Conservation (phyloP, 148 eudicot species). For the Rhododendron ferrugineum region DNA sequence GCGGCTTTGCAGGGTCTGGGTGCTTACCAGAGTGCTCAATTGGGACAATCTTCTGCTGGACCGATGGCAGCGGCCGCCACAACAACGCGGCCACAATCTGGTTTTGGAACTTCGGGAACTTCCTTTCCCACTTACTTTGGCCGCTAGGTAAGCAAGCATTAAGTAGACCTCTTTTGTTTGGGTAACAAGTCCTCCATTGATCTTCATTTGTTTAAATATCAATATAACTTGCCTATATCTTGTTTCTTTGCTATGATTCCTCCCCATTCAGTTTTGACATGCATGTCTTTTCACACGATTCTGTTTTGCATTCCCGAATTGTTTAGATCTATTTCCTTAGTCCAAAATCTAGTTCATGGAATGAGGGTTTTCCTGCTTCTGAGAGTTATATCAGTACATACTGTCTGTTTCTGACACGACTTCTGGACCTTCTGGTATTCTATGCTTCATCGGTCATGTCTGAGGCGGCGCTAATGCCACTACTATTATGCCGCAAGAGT, state of each 20-base stretch:
- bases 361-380: neutral
- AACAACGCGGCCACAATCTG: slow-evolving; percentile 17
- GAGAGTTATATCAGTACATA: neutral
- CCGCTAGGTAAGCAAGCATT: slow-evolving; percentile 27
- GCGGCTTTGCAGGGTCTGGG: slow-evolving; percentile 35
- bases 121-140: slow-evolving; percentile 19
- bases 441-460: neutral
- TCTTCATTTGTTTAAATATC: neutral
- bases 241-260: neutral
- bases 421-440: neutral
- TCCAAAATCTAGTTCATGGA: neutral
- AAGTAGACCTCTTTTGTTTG: neutral
- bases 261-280: neutral
- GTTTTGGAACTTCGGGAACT: slow-evolving; percentile 20
- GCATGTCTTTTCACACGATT: neutral
- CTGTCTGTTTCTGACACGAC: neutral
- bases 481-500: too few species aligned
- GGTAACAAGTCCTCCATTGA: neutral
- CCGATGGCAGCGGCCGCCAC: slow-evolving; percentile 14
- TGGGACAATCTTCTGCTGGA: slow-evolving; percentile 29
- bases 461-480: too few species aligned
- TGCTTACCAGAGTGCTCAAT: slow-evolving; percentile 29
- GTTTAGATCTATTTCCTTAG: neutral
- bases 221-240: neutral
- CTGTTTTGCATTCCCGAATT: neutral